Evolutionary conservation across 1,284 basidiomycete genomes (phyloP).

Genomic region (Melanopsichium pennsylvanicum): DNA sequence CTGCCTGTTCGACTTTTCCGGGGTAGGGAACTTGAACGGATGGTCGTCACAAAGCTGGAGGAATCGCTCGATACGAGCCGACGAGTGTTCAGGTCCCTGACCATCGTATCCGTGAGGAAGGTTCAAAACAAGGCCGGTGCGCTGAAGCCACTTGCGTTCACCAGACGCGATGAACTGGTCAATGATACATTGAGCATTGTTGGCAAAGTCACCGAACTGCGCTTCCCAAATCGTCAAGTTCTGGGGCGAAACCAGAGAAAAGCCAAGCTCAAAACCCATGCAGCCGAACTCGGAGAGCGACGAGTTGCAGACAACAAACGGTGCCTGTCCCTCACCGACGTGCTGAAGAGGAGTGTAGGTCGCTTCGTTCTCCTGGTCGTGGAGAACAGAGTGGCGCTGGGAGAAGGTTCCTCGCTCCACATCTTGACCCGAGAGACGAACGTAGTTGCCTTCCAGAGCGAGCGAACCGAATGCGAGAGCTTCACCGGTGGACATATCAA

Average conservation of each 20-base stretch:
- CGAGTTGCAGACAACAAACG: slow-evolving; percentile 95
- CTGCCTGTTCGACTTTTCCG: slow-evolving; percentile 89
- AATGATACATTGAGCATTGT: slow-evolving; percentile 89
- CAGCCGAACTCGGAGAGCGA: slow-evolving; percentile 94
- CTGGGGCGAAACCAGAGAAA: slow-evolving; percentile 95
- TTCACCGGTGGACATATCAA: slow-evolving; percentile 99
- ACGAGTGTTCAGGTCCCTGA: slow-evolving; percentile 98
- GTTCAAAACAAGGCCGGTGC: slow-evolving; percentile 88
- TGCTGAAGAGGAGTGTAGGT: slow-evolving; percentile 90
- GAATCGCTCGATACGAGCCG: slow-evolving; percentile 94
- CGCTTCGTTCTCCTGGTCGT: slow-evolving; percentile 91
- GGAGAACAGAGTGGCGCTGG: slow-evolving; percentile 96
- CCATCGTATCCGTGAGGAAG: slow-evolving; percentile 95
- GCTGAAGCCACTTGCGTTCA: slow-evolving; percentile 97
- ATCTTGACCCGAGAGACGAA: slow-evolving; percentile 96
- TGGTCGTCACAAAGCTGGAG: slow-evolving; percentile 98
- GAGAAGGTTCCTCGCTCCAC: slow-evolving; percentile 99
- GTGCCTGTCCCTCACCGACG: slow-evolving; percentile 84
- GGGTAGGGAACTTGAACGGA: slow-evolving; percentile 86
- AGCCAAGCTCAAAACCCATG: slow-evolving; percentile 97
- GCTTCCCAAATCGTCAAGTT: slow-evolving; percentile 96
- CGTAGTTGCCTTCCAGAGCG: slow-evolving; percentile 89
- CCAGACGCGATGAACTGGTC: slow-evolving; percentile 99
- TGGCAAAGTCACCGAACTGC: slow-evolving; percentile 92
- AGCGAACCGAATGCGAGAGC: slow-evolving; percentile 95